phyloP scores from a whole-genome alignment of 2,329 filamentous ascomycete genomes.

The Neonectria faginata region DNA sequence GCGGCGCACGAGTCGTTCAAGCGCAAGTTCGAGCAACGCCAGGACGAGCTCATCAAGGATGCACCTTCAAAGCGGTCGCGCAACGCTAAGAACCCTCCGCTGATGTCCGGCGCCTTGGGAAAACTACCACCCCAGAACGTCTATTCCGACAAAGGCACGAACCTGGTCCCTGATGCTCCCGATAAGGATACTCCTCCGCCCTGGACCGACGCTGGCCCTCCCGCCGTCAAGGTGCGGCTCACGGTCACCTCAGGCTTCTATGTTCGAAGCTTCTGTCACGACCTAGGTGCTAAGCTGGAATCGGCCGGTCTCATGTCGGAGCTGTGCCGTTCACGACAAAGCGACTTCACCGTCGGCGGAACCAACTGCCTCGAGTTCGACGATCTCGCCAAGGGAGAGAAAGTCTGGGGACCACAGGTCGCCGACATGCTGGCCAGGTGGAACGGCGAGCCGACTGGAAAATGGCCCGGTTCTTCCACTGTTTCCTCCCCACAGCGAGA shows the following conservation, averaged over 20 bases:
- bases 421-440: constrained; percentile 59
- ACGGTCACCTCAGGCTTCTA: constrained; percentile 97
- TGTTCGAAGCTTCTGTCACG: constrained; percentile 92
- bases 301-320: constrained; percentile 89
- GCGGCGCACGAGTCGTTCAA: constrained; percentile 69
- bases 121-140: constrained; percentile 60
- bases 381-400: constrained; percentile 80
- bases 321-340: constrained; percentile 83
- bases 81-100: constrained; percentile 49
- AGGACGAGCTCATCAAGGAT: constrained; percentile 68
- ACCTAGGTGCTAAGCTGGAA: constrained; percentile 84
- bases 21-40: constrained; percentile 67
- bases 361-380: constrained; percentile 81
- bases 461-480: constrained; percentile 39
- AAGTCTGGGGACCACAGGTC: constrained; percentile 85
- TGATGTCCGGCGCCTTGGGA: constrained; percentile 70
- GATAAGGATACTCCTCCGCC: constrained; percentile 63
- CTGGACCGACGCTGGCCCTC: constrained; percentile 72
- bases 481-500: constrained; percentile 33
- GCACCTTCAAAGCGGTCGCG: constrained; percentile 53
- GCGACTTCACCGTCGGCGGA: constrained; percentile 78
- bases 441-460: constrained; percentile 50
- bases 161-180: constrained; percentile 64
- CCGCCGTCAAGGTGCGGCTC: constrained; percentile 87
- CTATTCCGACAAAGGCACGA: constrained; percentile 58